Percentiles rank a stretch among this genome's conserved stretches.
Evolutionary conservation across 164 flowering plant species (phyloP).

Genomic region (Chloranthus sessilifolius): DNA sequence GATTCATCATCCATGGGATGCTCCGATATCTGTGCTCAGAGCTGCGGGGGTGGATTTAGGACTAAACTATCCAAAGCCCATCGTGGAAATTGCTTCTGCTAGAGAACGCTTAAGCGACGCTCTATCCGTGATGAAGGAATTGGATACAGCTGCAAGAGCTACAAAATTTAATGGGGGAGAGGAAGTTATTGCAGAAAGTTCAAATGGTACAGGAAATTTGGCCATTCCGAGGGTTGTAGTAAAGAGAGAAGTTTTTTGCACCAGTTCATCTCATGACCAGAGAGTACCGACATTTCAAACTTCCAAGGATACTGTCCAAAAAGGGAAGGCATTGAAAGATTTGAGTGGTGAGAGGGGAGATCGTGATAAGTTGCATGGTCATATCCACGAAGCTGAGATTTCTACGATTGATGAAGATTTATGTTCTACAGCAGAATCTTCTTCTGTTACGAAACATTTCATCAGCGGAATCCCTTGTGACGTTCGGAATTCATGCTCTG

Average conservation of each 20-base stretch:
- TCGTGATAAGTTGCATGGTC: conserved; percentile 11
- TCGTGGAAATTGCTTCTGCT: conserved; percentile 71
- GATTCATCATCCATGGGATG: conserved; percentile 99
- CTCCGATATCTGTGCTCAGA: conserved; percentile 58
- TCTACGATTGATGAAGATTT: conserved; percentile 52
- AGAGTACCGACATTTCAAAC: conserved; percentile 63
- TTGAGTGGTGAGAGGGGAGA: conserved; percentile 27
- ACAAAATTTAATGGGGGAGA: conserved; percentile 31
- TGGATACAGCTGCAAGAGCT: conserved; percentile 42
- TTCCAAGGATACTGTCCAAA: conserved; percentile 16
- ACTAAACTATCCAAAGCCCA: conserved; percentile 76
- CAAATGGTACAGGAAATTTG: conserved; percentile 20
- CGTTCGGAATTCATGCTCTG: conserved; percentile 43
- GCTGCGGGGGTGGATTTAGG: conserved; percentile 92
- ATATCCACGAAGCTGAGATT: conserved; percentile 15
- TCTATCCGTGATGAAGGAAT: conserved; percentile 54
- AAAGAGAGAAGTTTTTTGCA: conserved; percentile 24
- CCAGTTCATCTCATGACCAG: conserved; percentile 73
- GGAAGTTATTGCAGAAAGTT: conserved; percentile 68
- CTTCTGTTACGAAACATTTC: conserved; percentile 44
- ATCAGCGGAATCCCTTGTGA: conserved; percentile 35
- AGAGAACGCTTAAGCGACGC: conserved; percentile 53
- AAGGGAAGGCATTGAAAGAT: conserved; percentile 35
- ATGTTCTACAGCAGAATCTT: conserved; percentile 85
- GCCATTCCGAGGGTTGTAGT: conserved; percentile 25